phyloP scores from a whole-genome alignment of 2,329 filamentous ascomycete genomes.

The Aspergillus tanneri region DNA sequence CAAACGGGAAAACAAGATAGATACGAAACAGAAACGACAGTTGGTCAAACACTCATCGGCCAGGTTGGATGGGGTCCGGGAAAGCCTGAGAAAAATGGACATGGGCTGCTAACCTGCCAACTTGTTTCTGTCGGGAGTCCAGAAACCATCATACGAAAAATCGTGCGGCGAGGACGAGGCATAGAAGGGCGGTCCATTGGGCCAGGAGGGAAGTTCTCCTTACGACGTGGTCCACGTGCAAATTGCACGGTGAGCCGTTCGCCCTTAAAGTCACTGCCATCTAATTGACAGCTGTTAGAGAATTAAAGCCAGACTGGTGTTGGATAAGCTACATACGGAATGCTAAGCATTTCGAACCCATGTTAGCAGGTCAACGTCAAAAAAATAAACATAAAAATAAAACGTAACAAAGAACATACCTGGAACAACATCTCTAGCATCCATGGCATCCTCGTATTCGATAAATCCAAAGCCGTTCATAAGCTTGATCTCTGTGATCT shows the following conservation, averaged over 20 bases:
- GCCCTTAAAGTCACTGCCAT: conserved; percentile 97
- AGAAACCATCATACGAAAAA: conserved; percentile 95
- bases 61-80: conserved; percentile 21
- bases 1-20: background rate
- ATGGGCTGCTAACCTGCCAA: conserved; percentile 91
- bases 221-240: conserved; percentile 78
- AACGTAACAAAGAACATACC: conserved; percentile 61
- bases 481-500: conserved; percentile 98
- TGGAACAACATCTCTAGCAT: conserved; percentile 96
- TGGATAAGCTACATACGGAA: conserved; percentile 60
- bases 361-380: conserved; percentile 19
- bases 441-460: conserved; percentile 97
- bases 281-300: conserved; percentile 50
- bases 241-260: conserved; percentile 98
- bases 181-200: conserved; percentile 62
- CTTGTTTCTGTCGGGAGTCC: conserved; percentile 99
- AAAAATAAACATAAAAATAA: background rate
- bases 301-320: conserved; percentile 52
- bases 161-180: conserved; percentile 86
- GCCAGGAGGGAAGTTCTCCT: conserved; percentile 63
- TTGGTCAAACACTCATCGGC: conserved; percentile 14
- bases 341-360: conserved; percentile 38
- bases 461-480: conserved; percentile 99
- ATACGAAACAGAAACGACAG: background rate
- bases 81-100: conserved; percentile 31